Evolutionary conservation across 495 filamentous ascomycete species (phyloP).

Genomic region (Oidiodendron maius): DNA sequence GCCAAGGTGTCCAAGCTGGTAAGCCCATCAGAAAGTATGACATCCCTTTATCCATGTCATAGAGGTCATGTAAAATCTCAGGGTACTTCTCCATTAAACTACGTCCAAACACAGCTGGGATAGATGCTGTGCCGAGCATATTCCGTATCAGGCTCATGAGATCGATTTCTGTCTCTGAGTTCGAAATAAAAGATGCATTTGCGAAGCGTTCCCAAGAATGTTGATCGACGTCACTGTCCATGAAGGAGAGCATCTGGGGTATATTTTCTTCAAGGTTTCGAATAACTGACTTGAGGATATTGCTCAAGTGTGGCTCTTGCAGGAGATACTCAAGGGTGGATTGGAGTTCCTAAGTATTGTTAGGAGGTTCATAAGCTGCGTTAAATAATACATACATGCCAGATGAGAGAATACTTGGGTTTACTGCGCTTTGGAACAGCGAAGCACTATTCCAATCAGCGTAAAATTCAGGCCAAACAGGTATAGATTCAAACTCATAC

Average conservation of each 20-base stretch:
- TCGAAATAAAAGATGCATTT: slow-evolving; percentile 27
- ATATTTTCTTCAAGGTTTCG: slow-evolving; percentile 34
- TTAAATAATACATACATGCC: slow-evolving; percentile 9
- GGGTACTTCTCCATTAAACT: slow-evolving; percentile 51
- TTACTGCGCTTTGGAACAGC: slow-evolving; percentile 29
- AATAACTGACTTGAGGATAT: slow-evolving; percentile 30
- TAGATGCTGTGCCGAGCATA: slow-evolving; percentile 47
- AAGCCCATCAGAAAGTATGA: slow-evolving; percentile 43
- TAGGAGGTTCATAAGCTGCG: slow-evolving; percentile 7
- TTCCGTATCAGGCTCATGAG: slow-evolving; percentile 47
- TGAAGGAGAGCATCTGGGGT: slow-evolving; percentile 52
- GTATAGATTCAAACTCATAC: slow-evolving; percentile 3
- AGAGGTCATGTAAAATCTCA: slow-evolving; percentile 44
- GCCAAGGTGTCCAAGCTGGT: slow-evolving; percentile 46
- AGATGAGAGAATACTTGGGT: slow-evolving; percentile 9
- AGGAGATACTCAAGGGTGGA: slow-evolving; percentile 34
- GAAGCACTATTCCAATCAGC: slow-evolving; percentile 35
- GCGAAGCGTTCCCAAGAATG: slow-evolving; percentile 52
- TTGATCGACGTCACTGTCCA: slow-evolving; percentile 54
- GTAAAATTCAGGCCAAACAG: not conserved
- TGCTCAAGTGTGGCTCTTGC: slow-evolving; percentile 35
- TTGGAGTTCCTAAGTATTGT: slow-evolving; percentile 30
- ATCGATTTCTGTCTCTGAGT: slow-evolving; percentile 38
- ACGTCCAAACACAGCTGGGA: slow-evolving; percentile 46
- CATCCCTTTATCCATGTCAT: slow-evolving; percentile 49